These are phyloP conservation scores for Vanrija sp. DNA, from an alignment of 1,284 basidiomycete species.

Conservation along the genomic window DNA sequence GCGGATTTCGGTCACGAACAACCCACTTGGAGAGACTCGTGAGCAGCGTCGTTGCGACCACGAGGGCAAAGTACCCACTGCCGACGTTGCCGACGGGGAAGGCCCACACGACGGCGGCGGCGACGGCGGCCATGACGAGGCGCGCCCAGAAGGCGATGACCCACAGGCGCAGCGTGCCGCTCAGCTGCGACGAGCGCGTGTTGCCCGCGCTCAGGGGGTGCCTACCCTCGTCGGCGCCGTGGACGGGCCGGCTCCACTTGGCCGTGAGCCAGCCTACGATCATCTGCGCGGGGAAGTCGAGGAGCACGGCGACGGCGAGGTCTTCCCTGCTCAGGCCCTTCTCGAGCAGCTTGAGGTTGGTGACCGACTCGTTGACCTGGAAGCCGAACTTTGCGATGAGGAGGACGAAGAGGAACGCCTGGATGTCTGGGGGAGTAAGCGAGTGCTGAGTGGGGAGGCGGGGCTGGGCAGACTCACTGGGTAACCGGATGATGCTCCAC, in stretches of 20 bases:
- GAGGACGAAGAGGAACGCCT: constrained; percentile 81
- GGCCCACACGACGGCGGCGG: constrained; percentile 73
- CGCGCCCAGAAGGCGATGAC: constrained; percentile 87
- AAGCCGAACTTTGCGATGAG: constrained; percentile 93
- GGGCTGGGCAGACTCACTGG: constrained; percentile 60
- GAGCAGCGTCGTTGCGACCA: constrained; percentile 74
- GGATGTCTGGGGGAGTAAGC: constrained; percentile 78
- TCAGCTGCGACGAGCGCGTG: constrained; percentile 41
- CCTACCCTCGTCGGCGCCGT: constrained; percentile 8
- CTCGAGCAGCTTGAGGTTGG: constrained; percentile 91
- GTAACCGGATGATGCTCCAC: constrained; percentile 86
- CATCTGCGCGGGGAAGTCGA: constrained; percentile 98
- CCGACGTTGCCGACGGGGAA: constrained; percentile 60
- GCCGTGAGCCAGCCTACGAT: constrained; percentile 94
- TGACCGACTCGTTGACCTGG: constrained; percentile 90
- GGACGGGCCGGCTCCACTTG: constrained; percentile 65
- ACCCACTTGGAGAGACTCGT: constrained; percentile 67
- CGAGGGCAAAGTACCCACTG: constrained; percentile 70
- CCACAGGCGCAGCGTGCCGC: constrained; percentile 77
- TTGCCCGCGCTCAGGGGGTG: constrained; percentile 30
- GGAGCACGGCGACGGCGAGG: constrained; percentile 85
- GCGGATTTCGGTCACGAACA: too few relatives aligned
- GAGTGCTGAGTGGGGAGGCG: not conserved
- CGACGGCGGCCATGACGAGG: constrained; percentile 64
- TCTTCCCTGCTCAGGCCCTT: constrained; percentile 95